Conservation (phyloP, 2,329 filamentous ascomycete species). For the Nectriaceae sp. region DNA sequence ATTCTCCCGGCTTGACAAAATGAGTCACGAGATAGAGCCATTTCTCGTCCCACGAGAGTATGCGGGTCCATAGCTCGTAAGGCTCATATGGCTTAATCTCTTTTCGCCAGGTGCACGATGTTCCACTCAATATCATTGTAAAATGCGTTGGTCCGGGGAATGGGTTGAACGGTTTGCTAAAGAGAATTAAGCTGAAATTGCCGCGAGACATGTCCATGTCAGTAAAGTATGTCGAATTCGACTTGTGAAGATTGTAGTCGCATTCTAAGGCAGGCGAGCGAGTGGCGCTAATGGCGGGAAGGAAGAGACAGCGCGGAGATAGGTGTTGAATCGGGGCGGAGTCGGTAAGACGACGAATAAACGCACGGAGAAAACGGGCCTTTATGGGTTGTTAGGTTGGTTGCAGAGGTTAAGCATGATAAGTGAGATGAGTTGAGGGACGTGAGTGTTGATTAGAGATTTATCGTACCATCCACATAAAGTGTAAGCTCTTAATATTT, state of each 20-base stretch:
- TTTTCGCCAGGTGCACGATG: conserved; percentile 13
- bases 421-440: too few relatives aligned
- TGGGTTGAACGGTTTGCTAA: conserved; percentile 8
- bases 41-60: conserved; percentile 18
- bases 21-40: conserved; percentile 19
- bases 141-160: conserved; percentile 6
- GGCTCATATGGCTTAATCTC: conserved; percentile 15
- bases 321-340: conserved; percentile 1
- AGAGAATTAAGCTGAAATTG: conserved; percentile 10
- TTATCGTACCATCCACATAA: too few relatives aligned
- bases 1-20: conserved; percentile 10
- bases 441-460: too few relatives aligned
- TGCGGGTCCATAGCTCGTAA: conserved; percentile 17
- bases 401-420: too few relatives aligned
- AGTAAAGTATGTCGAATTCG: conserved; percentile 19
- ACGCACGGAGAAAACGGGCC: conserved; percentile 2
- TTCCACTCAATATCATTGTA: conserved; percentile 6
- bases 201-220: conserved; percentile 16
- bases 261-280: conserved; percentile 13
- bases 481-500: too few relatives aligned
- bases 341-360: conserved; percentile 4
- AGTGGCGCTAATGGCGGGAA: conserved; percentile 7
- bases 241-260: conserved; percentile 20
- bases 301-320: conserved; percentile 6
- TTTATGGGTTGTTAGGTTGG: neutral